These are phyloP conservation scores for Sporisorium graminicola DNA, from an alignment of 1,284 basidiomycete species.

Conservation along the genomic window DNA sequence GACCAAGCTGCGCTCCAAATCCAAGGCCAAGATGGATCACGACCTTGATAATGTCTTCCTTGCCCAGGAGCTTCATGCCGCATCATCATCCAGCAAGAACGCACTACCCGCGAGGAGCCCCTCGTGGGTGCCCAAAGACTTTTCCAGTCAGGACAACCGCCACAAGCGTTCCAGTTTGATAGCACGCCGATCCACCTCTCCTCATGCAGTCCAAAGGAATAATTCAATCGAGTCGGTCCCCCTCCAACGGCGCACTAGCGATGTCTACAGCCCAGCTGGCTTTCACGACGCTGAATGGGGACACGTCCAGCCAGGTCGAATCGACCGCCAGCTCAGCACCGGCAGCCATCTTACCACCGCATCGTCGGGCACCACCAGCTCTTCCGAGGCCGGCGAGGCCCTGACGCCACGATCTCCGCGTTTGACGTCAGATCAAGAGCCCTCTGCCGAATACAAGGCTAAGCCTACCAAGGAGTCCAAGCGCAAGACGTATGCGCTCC, in stretches of 20 bases:
- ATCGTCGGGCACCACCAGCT: conserved; percentile 12
- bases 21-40: conserved; percentile 39
- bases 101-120: conserved; percentile 9
- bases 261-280: too few relatives aligned
- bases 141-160: conserved; percentile 12
- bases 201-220: conserved; percentile 7
- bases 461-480: conserved; percentile 33
- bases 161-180: conserved; percentile 19
- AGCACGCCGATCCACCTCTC: conserved; percentile 20
- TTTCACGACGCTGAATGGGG: not conserved
- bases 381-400: conserved; percentile 7
- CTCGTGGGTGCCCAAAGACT: conserved; percentile 10
- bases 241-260: not conserved
- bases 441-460: not conserved
- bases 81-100: not conserved
- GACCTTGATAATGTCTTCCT: conserved; percentile 66
- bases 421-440: conserved; percentile 10
- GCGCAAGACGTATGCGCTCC: conserved; percentile 66
- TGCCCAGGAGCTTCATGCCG: conserved; percentile 63
- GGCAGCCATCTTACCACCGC: conserved; percentile 18
- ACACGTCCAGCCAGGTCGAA: not conserved
- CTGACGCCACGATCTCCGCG: conserved; percentile 26
- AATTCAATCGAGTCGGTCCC: not conserved
- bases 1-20: conserved; percentile 40
- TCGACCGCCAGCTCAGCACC: conserved; percentile 32